A percentile compares a stretch with the other conserved stretches of the same genome.
These are phyloP conservation scores for Telfairia occidentalis DNA, from an alignment of 331 rosid genomes.

Conservation along the genomic window DNA sequence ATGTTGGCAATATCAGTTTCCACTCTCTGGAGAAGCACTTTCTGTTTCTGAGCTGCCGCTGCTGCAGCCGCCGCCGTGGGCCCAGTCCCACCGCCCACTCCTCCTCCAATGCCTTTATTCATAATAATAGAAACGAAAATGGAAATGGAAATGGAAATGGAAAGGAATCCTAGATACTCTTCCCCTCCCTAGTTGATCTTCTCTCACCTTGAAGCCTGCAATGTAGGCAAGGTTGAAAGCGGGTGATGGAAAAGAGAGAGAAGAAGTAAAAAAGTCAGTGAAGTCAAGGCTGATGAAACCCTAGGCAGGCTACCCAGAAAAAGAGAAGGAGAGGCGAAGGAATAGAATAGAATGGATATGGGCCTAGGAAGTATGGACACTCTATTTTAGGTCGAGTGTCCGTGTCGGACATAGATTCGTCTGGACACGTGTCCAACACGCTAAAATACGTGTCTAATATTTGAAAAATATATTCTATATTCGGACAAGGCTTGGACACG, in stretches of 20 bases:
- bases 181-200: background rate
- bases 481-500: background rate
- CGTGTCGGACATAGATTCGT: background rate
- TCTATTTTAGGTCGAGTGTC: background rate
- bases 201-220: too few species aligned
- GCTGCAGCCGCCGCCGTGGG: slow-evolving; percentile 73
- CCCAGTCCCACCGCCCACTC: slow-evolving; percentile 40
- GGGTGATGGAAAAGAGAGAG: too few species aligned
- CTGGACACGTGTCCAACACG: background rate
- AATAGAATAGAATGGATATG: too few species aligned
- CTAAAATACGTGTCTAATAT: background rate
- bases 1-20: slow-evolving; percentile 54
- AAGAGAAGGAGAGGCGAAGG: too few species aligned
- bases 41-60: slow-evolving; percentile 80
- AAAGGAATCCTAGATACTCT: background rate
- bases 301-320: too few species aligned
- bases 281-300: too few species aligned
- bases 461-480: background rate
- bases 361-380: background rate
- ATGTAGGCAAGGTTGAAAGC: too few species aligned
- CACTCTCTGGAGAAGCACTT: slow-evolving; percentile 56
- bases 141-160: background rate
- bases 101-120: slow-evolving; percentile 63
- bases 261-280: too few species aligned
- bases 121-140: slow-evolving; percentile 23